These are phyloP conservation scores for Turnera subulata DNA, from an alignment of 345 rosid genomes.

Conservation along the genomic window DNA sequence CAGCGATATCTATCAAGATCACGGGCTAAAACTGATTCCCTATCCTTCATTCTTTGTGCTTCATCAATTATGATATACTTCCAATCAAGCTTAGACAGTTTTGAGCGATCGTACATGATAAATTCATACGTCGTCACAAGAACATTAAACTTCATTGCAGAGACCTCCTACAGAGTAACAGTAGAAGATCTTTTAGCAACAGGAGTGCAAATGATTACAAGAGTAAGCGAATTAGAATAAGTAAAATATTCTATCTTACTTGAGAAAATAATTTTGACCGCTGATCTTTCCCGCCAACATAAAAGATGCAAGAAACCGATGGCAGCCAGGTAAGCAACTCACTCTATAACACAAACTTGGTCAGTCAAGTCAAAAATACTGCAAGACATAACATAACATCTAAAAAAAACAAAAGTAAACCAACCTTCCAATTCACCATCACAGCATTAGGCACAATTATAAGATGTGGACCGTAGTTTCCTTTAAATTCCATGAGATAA, in stretches of 20 bases:
- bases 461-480: slow-evolving; percentile 99
- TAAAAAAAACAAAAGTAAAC: slow-evolving; percentile 22
- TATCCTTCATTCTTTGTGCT: slow-evolving; percentile 99
- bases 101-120: slow-evolving; percentile 96
- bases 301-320: slow-evolving; percentile 89
- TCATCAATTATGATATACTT: slow-evolving; percentile 97
- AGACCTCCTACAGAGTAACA: slow-evolving; percentile 64
- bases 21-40: slow-evolving; percentile 99
- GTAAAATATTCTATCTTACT: slow-evolving; percentile 37
- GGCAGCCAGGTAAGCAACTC: slow-evolving; percentile 97
- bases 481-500: slow-evolving; percentile 98
- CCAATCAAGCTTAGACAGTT: slow-evolving; percentile 98
- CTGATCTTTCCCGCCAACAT: slow-evolving; percentile 94
- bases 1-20: slow-evolving; percentile 99
- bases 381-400: slow-evolving; percentile 5
- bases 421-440: slow-evolving; percentile 98
- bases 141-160: slow-evolving; percentile 94
- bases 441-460: slow-evolving; percentile 99
- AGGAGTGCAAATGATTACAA: slow-evolving; percentile 1
- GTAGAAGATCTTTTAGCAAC: slow-evolving; percentile 19
- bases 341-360: slow-evolving; percentile 55
- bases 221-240: not conserved
- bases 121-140: slow-evolving; percentile 98
- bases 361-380: slow-evolving; percentile 11
- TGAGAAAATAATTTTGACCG: slow-evolving; percentile 93